Evolutionary conservation across 2,329 filamentous ascomycete genomes (phyloP).

Genomic region (Colletotrichum euphorbiae): DNA sequence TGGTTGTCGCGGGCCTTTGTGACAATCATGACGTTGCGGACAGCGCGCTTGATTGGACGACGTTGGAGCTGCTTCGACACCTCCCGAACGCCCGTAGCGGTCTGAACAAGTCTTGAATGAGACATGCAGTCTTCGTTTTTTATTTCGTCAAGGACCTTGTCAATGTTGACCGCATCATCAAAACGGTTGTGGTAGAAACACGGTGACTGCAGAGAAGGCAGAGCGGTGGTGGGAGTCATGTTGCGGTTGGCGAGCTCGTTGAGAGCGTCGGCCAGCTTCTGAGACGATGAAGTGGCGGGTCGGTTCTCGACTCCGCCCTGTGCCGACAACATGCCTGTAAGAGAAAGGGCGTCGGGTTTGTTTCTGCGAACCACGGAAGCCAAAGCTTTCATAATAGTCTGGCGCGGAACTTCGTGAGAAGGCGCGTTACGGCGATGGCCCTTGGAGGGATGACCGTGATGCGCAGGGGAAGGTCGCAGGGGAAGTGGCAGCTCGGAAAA

Average conservation of each 20-base stretch:
- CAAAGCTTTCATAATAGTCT: slow-evolving; percentile 86
- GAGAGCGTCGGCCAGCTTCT: slow-evolving; percentile 72
- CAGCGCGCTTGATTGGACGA: slow-evolving; percentile 89
- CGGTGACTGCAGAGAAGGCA: slow-evolving; percentile 84
- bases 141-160: slow-evolving; percentile 95
- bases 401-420: slow-evolving; percentile 78
- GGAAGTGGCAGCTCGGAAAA: slow-evolving; percentile 42
- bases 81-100: slow-evolving; percentile 92
- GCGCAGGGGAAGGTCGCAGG: slow-evolving; percentile 32
- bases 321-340: slow-evolving; percentile 69
- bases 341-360: slow-evolving; percentile 72
- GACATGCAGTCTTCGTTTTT: slow-evolving; percentile 89
- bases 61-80: slow-evolving; percentile 96
- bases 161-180: slow-evolving; percentile 94
- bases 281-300: slow-evolving; percentile 62
- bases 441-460: slow-evolving; percentile 29
- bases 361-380: slow-evolving; percentile 73
- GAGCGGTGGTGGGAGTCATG: slow-evolving; percentile 59
- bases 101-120: slow-evolving; percentile 93
- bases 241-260: slow-evolving; percentile 61
- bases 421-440: slow-evolving; percentile 61
- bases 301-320: slow-evolving; percentile 52
- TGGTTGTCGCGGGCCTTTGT: slow-evolving; percentile 97
- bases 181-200: slow-evolving; percentile 99
- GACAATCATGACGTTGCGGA: slow-evolving; percentile 97